These are phyloP conservation scores for Paraleonurus japonicus DNA, from an alignment of 257 asterid genomes.

Conservation along the genomic window DNA sequence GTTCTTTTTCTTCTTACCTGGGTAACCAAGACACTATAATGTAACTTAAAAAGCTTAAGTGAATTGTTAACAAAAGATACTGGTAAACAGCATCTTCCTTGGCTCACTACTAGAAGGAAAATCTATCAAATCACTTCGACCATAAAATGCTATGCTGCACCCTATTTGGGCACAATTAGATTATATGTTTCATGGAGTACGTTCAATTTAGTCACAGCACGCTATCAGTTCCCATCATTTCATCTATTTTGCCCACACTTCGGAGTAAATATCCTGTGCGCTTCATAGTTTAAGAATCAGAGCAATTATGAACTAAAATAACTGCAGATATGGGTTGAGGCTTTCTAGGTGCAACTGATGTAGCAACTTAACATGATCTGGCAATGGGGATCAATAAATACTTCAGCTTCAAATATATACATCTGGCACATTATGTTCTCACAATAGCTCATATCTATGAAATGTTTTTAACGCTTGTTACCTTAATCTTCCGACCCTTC, in stretches of 20 bases:
- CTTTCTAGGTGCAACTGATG: background rate
- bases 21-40: background rate
- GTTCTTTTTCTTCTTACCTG: background rate
- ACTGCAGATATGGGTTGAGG: background rate
- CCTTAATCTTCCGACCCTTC: slow-evolving; percentile 76
- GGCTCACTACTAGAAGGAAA: background rate
- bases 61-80: background rate
- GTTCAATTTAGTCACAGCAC: background rate
- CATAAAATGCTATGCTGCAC: slow-evolving; percentile 4
- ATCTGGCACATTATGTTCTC: background rate
- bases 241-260: background rate
- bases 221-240: slow-evolving; percentile 4
- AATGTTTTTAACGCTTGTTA: slow-evolving; percentile 27
- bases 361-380: background rate
- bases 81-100: background rate
- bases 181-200: background rate
- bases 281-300: slow-evolving; percentile 6
- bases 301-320: background rate
- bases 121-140: background rate
- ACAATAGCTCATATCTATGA: background rate
- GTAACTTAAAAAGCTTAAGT: slow-evolving; percentile 6
- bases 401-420: background rate
- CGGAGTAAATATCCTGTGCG: background rate
- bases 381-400: background rate
- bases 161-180: background rate